These are phyloP conservation scores for Primulina eburnea DNA, from an alignment of 257 asterid species.

Conservation along the genomic window DNA sequence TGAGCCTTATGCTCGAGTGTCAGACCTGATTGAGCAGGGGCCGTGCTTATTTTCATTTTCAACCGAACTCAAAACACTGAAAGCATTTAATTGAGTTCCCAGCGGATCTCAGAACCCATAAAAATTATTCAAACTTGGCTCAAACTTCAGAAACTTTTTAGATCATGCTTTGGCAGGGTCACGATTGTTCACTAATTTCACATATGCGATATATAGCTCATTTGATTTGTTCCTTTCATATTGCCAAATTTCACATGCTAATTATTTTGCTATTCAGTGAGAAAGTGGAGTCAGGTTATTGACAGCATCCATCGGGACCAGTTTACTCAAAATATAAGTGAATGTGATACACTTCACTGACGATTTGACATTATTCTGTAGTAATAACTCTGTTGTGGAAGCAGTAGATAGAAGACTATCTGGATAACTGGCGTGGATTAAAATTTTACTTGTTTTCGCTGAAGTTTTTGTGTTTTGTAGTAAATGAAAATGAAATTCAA, in stretches of 20 bases:
- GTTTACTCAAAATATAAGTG: background rate
- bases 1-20: background rate
- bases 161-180: background rate
- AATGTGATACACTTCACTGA: background rate
- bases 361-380: background rate
- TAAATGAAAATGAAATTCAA: background rate
- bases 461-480: background rate
- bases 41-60: background rate
- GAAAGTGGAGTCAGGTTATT: background rate
- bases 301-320: background rate
- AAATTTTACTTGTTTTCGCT: background rate
- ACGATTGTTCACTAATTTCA: background rate
- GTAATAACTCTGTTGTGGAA: background rate
- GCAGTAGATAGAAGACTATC: background rate
- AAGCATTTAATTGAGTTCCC: background rate
- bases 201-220: background rate
- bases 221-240: background rate
- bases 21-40: background rate
- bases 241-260: background rate
- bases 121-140: background rate
- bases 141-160: background rate
- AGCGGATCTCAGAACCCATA: background rate
- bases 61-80: no score
- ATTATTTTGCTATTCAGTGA: background rate
- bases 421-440: background rate